Base-by-base conservation (phyloP, 2,329 filamentous ascomycete species). In the Paraphoma sp. region DNA sequence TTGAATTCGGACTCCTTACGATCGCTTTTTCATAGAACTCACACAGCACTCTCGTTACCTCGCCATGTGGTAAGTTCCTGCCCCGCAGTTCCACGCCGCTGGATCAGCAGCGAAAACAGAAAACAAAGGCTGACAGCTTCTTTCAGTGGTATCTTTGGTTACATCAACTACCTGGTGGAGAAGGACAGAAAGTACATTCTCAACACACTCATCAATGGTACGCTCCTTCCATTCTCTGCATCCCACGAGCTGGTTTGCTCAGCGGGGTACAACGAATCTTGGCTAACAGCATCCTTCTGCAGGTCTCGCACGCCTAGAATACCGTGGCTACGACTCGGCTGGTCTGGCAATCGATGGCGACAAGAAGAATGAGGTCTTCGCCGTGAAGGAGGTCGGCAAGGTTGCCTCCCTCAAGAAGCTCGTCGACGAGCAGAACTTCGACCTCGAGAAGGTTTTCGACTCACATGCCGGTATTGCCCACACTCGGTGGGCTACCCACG, bases 311-410 rank as follows among this genome's bases (percentile, higher is more conserved):
- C 90, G 95, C 78, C 90, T 99, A 72, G 95, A 99, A 82, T 99
- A 99, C 84, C 91, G 95, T 80, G 95, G 95, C 70, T 99, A 99
- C 80, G 95, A 99, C 80, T 98, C 95, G 64, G 94, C 95, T 61
- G 95, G 95, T 83, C 86, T 99, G 65, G 94, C 94, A 67, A 83
- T 99, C 72, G 95, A 99, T 78, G 95, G 95, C 63, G 91, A 99
- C 86, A 98, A 97, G 88, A 97, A 95, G 86, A 96, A 97, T 74
- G 92, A 98, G 82, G 93, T 98, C 67, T 87, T 92, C 66, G 93
- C 95, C 62, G 98, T 93, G 87, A 99, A 99, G 86, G 95, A 98
- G 84, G 95, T 99, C 62, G 95, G 95, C 84, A 99, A 99, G 88
- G 95, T 99, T 61, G 92, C 89, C 78, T 97, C 96, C 83, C 86